A percentile compares a stretch with the other conserved stretches of the same genome.
Conservation (phyloP, 768 basidiomycete genomes). For the Nevesoporus exiguus region DNA sequence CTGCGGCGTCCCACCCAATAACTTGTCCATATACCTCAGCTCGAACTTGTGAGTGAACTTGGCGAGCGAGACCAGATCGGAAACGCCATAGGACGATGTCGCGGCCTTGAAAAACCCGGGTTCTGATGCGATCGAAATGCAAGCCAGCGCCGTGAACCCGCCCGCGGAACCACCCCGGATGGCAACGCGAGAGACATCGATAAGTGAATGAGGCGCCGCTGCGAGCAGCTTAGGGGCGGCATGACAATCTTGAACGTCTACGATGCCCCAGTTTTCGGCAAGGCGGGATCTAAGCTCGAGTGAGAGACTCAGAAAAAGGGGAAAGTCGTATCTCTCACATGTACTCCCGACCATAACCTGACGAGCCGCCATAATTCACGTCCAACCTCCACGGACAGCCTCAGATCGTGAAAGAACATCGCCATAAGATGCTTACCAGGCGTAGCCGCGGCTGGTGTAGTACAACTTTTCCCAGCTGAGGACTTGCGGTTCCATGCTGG, state of each 20-base stretch:
- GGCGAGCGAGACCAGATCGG: conserved; percentile 54
- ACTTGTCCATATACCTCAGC: conserved; percentile 51
- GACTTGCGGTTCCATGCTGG: conserved; percentile 41
- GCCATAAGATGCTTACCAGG: conserved; percentile 46
- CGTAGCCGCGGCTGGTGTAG: conserved; percentile 69
- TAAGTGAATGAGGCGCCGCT: conserved; percentile 42
- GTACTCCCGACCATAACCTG: conserved; percentile 69
- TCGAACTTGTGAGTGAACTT: conserved; percentile 74
- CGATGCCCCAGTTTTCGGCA: conserved; percentile 65
- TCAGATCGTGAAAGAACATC: not conserved
- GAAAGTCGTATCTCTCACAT: conserved; percentile 33
- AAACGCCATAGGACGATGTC: conserved; percentile 65
- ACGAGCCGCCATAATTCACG: conserved; percentile 76
- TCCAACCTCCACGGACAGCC: conserved; percentile 45
- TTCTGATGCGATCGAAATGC: conserved; percentile 41
- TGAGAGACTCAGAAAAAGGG: not conserved
- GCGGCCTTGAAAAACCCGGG: conserved; percentile 55
- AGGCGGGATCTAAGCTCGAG: conserved; percentile 44
- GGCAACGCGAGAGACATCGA: conserved; percentile 60
- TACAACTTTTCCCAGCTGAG: conserved; percentile 57
- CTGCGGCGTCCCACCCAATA: conserved; percentile 56
- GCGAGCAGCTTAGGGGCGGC: conserved; percentile 52
- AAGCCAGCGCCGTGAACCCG: conserved; percentile 62
- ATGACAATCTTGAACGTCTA: conserved; percentile 65
- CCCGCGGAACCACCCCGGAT: conserved; percentile 75